Conservation (phyloP, 164 flowering plant species). For the Vitis rotundifolia region DNA sequence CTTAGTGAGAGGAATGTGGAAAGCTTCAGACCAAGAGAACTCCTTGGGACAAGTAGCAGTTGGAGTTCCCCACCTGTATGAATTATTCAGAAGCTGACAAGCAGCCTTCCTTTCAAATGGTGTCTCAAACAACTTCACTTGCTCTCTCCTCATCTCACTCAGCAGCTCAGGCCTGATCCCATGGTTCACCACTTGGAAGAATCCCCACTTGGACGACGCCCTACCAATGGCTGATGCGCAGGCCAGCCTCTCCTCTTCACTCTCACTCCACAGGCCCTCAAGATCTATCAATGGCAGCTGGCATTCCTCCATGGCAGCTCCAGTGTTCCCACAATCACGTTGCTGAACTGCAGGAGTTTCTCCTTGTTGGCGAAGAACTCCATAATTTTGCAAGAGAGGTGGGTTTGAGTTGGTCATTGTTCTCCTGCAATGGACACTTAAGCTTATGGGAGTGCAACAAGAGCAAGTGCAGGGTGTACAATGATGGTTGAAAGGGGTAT, state of each 20-base stretch:
- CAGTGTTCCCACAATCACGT: neutral
- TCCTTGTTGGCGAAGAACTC: slow-evolving; percentile 15
- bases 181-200: slow-evolving; percentile 86
- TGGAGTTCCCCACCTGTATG: slow-evolving; percentile 77
- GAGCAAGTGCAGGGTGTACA: neutral
- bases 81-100: slow-evolving; percentile 47
- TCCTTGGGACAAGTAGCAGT: slow-evolving; percentile 54
- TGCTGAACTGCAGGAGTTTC: neutral
- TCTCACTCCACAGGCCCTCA: slow-evolving; percentile 25
- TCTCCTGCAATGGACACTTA: neutral
- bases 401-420: slow-evolving; percentile 35
- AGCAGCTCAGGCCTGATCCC: slow-evolving; percentile 57
- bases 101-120: slow-evolving; percentile 57
- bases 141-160: slow-evolving; percentile 62
- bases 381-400: slow-evolving; percentile 44
- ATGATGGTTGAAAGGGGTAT: slow-evolving; percentile 3
- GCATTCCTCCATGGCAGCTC: slow-evolving; percentile 32
- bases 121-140: slow-evolving; percentile 52
- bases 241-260: slow-evolving; percentile 21
- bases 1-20: slow-evolving; percentile 64
- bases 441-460: neutral
- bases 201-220: slow-evolving; percentile 83
- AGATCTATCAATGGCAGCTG: slow-evolving; percentile 73
- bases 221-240: slow-evolving; percentile 39
- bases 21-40: slow-evolving; percentile 85